Conservation (phyloP, 2,329 filamentous ascomycete species). For the Neonectria ditissima region DNA sequence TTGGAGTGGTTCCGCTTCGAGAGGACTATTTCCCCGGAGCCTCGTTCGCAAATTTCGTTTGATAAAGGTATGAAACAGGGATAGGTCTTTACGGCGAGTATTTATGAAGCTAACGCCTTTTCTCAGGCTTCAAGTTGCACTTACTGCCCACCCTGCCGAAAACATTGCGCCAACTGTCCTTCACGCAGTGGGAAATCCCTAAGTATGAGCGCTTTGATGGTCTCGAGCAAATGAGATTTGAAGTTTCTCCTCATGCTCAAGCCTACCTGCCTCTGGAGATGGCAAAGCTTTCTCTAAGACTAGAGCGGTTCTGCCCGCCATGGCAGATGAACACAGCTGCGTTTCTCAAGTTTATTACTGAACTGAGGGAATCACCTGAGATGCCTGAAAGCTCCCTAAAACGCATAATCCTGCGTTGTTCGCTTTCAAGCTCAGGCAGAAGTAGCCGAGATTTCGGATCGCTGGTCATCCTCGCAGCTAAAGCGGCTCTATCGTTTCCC, state of each 20-base stretch:
- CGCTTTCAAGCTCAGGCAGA: conserved; percentile 21
- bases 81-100: conserved; percentile 17
- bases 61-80: conserved; percentile 25
- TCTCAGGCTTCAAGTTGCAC: conserved; percentile 25
- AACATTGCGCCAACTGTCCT: conserved; percentile 31
- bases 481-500: conserved; percentile 31
- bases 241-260: conserved; percentile 19
- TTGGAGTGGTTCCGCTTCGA: conserved; percentile 33
- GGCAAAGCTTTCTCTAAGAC: conserved; percentile 28
- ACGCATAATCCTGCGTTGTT: conserved; percentile 24
- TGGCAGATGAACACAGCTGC: conserved; percentile 31
- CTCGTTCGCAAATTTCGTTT: conserved; percentile 20
- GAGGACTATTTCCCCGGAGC: conserved; percentile 23
- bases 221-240: conserved; percentile 9
- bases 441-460: conserved; percentile 29
- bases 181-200: conserved; percentile 30
- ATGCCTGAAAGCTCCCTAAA: conserved; percentile 25
- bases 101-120: conserved; percentile 23
- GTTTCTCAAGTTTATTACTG: conserved; percentile 27
- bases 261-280: conserved; percentile 27
- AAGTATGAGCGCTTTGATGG: conserved; percentile 10
- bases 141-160: conserved; percentile 29
- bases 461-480: conserved; percentile 30
- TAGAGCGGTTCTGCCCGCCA: conserved; percentile 30
- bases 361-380: conserved; percentile 18